phyloP scores from a whole-genome alignment of 495 filamentous ascomycete species.

The Daldinia childiae region DNA sequence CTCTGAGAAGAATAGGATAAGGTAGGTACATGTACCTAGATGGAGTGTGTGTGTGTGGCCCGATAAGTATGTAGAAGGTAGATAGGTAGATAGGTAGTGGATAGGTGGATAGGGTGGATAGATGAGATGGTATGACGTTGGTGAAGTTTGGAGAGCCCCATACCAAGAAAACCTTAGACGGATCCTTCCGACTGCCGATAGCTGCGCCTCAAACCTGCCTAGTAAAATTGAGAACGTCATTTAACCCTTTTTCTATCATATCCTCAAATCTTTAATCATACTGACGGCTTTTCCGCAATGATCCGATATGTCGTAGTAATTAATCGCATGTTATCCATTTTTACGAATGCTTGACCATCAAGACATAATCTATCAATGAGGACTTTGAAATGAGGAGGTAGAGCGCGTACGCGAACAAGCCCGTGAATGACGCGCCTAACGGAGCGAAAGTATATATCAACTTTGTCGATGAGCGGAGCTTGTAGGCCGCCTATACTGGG shows the following conservation, averaged over 20 bases:
- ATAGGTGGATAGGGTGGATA: too few species aligned
- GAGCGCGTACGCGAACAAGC: slow-evolving; percentile 60
- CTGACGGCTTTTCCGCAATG: slow-evolving; percentile 65
- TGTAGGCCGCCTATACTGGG: slow-evolving; percentile 67
- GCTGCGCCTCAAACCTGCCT: slow-evolving; percentile 13
- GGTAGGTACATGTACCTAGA: too few species aligned
- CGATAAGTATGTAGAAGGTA: too few species aligned
- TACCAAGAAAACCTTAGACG: slow-evolving; percentile 23
- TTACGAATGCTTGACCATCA: slow-evolving; percentile 68
- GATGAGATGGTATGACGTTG: slow-evolving; percentile 10
- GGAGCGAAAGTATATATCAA: slow-evolving; percentile 68
- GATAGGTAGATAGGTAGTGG: too few species aligned
- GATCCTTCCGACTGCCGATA: slow-evolving; percentile 21
- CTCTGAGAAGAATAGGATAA: slow-evolving; percentile 9
- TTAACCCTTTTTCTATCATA: not conserved
- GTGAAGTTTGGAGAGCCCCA: slow-evolving; percentile 18
- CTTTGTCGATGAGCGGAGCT: slow-evolving; percentile 67
- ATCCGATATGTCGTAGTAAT: slow-evolving; percentile 70
- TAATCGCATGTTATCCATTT: slow-evolving; percentile 69
- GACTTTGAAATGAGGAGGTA: slow-evolving; percentile 70
- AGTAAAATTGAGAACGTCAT: slow-evolving; percentile 5
- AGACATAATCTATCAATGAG: slow-evolving; percentile 69
- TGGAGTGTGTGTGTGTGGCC: not conserved
- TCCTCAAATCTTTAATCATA: slow-evolving; percentile 26
- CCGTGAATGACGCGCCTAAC: slow-evolving; percentile 63